Evolutionary conservation across 495 filamentous ascomycete species (phyloP).

Genomic region (Talaromyces thailandensis): DNA sequence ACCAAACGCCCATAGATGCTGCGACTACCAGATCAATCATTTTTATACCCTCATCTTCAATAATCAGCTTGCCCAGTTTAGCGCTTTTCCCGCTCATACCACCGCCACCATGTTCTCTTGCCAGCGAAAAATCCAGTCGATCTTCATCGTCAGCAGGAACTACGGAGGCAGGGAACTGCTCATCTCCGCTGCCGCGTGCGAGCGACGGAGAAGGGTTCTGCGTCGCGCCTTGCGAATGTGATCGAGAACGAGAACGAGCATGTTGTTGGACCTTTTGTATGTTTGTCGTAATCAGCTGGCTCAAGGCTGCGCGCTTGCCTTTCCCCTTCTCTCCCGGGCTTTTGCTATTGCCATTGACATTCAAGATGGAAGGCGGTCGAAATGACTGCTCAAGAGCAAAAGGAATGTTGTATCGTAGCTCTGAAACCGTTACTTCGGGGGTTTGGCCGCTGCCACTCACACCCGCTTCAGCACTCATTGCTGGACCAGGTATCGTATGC

Average conservation of each 20-base stretch:
- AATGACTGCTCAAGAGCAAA: slow-evolving; percentile 18
- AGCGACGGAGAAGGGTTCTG: neutral
- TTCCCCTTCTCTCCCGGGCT: neutral
- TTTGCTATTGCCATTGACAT: slow-evolving; percentile 7
- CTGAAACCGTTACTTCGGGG: slow-evolving; percentile 57
- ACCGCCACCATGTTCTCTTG: slow-evolving; percentile 69
- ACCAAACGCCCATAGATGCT: slow-evolving; percentile 87
- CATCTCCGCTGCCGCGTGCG: neutral
- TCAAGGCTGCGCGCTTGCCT: neutral
- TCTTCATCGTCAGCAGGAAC: slow-evolving; percentile 11
- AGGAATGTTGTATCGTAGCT: slow-evolving; percentile 83
- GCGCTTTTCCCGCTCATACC: slow-evolving; percentile 76
- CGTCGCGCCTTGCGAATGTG: neutral
- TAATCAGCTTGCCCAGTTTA: slow-evolving; percentile 86
- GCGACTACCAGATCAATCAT: slow-evolving; percentile 93
- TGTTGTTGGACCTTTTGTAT: slow-evolving; percentile 6
- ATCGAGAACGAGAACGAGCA: slow-evolving; percentile 1
- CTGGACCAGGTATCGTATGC: slow-evolving; percentile 46
- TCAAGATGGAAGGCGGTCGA: neutral
- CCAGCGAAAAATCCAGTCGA: slow-evolving; percentile 61
- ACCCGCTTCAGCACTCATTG: slow-evolving; percentile 9
- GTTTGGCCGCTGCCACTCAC: slow-evolving; percentile 8
- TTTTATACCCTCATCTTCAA: slow-evolving; percentile 85
- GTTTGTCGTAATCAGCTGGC: slow-evolving; percentile 1
- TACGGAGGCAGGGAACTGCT: neutral